These are phyloP conservation scores for Globisporangium abappressorium DNA, from an alignment of 352 stramenopile species.

Conservation along the genomic window DNA sequence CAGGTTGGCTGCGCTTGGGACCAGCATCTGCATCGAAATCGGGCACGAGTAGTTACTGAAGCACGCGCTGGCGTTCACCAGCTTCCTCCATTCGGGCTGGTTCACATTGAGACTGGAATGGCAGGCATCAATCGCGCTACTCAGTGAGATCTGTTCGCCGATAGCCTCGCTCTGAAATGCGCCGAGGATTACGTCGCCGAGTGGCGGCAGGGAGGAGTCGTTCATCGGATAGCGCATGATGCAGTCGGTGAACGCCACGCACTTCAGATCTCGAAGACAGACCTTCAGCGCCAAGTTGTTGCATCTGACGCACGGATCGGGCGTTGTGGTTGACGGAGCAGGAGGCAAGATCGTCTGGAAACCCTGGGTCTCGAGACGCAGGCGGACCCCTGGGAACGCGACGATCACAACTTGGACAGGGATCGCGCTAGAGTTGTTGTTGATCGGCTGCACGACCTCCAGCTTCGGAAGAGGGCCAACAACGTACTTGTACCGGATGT, in stretches of 20 bases:
- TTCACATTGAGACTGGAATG: constrained; percentile 28
- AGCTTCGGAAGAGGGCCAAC: constrained; percentile 44
- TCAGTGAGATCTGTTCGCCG: constrained; percentile 30
- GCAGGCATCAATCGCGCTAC: constrained; percentile 32
- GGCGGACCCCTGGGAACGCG: constrained; percentile 23
- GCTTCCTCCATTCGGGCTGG: constrained; percentile 34
- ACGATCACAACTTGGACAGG: constrained; percentile 1
- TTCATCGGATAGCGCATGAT: constrained; percentile 27
- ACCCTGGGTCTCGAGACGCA: constrained; percentile 33
- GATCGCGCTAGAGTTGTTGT: constrained; percentile 11
- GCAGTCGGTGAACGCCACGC: constrained; percentile 53
- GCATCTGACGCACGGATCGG: constrained; percentile 25
- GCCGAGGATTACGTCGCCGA: constrained; percentile 36
- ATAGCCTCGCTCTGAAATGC: constrained; percentile 29
- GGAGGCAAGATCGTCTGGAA: constrained; percentile 23
- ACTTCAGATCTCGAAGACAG: constrained; percentile 48
- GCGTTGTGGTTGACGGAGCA: constrained; percentile 6
- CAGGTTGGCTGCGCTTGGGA: constrained; percentile 25
- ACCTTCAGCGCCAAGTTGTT: constrained; percentile 35
- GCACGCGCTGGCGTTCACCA: constrained; percentile 54
- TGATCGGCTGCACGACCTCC: constrained; percentile 14
- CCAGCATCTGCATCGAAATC: constrained; percentile 35
- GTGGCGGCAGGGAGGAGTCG: neutral
- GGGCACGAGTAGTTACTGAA: constrained; percentile 40
- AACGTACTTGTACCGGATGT: constrained; percentile 48